Conservation (phyloP, 371 early-diverging fungal genomes). For the Blakeslea trispora region DNA sequence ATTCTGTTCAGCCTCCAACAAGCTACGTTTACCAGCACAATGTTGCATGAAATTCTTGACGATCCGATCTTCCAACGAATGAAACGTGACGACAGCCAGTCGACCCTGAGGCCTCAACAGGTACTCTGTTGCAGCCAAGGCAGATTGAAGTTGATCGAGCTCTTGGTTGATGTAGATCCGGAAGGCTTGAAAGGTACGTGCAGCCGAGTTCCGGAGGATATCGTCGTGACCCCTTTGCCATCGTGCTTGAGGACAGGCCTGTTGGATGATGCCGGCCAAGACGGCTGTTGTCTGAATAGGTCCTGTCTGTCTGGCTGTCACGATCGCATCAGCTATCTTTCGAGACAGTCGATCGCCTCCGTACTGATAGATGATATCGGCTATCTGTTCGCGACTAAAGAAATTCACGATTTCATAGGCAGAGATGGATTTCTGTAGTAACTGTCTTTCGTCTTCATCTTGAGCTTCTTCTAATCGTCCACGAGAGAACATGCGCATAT, state of each 20-base stretch:
- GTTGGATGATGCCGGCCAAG: slow-evolving; percentile 57
- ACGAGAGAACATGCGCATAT: slow-evolving; percentile 66
- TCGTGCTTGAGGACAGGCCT: slow-evolving; percentile 53
- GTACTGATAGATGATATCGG: slow-evolving; percentile 64
- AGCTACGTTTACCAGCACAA: slow-evolving; percentile 32
- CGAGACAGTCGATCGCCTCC: slow-evolving; percentile 64
- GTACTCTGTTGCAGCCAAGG: slow-evolving; percentile 53
- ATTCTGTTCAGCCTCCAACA: slow-evolving; percentile 29
- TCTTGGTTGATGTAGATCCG: slow-evolving; percentile 77
- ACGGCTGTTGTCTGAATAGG: slow-evolving; percentile 59
- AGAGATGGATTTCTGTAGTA: slow-evolving; percentile 48
- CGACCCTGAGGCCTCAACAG: slow-evolving; percentile 58
- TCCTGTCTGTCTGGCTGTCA: slow-evolving; percentile 45
- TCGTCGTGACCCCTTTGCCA: slow-evolving; percentile 51
- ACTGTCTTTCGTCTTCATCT: slow-evolving; percentile 25
- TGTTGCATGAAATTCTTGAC: slow-evolving; percentile 65
- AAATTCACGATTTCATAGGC: slow-evolving; percentile 56
- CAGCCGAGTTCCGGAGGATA: slow-evolving; percentile 53
- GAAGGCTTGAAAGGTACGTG: slow-evolving; percentile 61
- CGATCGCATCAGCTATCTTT: slow-evolving; percentile 67
- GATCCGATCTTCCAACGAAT: slow-evolving; percentile 74
- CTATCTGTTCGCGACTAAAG: slow-evolving; percentile 57
- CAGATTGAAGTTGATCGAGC: slow-evolving; percentile 56
- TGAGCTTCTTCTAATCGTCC: slow-evolving; percentile 22
- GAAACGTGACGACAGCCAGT: slow-evolving; percentile 69